These are phyloP conservation scores for Epichloe scottii DNA, from an alignment of 2,329 filamentous ascomycete genomes.

Conservation along the genomic window DNA sequence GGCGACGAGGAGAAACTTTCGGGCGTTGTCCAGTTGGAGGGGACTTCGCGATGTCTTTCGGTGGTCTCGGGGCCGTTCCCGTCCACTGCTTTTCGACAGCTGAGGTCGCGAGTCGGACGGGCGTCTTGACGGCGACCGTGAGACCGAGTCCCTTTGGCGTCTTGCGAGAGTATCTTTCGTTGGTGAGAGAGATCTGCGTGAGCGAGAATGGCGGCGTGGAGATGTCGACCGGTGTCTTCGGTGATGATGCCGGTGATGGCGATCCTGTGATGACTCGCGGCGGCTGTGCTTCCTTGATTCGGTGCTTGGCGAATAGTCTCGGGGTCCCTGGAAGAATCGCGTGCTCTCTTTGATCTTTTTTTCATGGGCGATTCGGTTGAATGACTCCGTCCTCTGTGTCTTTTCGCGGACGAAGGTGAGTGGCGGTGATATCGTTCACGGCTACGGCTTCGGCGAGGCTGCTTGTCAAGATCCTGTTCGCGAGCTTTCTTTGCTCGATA, in stretches of 20 bases:
- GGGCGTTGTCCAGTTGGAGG: constrained; percentile 3
- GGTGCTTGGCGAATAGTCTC: constrained; percentile 27
- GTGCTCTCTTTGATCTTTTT: constrained; percentile 26
- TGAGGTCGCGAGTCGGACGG: constrained; percentile 1
- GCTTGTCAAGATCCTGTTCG: constrained; percentile 18
- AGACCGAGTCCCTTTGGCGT: constrained; percentile 12
- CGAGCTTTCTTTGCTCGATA: constrained; percentile 22
- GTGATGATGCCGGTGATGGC: constrained; percentile 12
- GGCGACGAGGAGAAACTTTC: constrained; percentile 3
- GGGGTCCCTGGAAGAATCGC: constrained; percentile 25
- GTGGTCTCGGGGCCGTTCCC: constrained; percentile 3
- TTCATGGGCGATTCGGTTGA: constrained; percentile 24
- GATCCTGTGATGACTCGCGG: constrained; percentile 19
- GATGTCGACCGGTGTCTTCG: constrained; percentile 10
- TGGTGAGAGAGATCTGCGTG: constrained; percentile 16
- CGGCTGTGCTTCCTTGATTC: constrained; percentile 19
- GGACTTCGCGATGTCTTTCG: constrained; percentile 7
- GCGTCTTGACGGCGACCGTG: constrained; percentile 14
- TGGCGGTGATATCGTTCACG: constrained; percentile 19
- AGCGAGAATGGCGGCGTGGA: constrained; percentile 17
- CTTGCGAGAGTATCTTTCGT: constrained; percentile 11
- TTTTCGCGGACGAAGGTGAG: constrained; percentile 28
- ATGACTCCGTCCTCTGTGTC: constrained; percentile 30
- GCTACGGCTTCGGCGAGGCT: constrained; percentile 22
- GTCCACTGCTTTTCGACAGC: neutral